A percentile compares a stretch with the other conserved stretches of the same genome.
These are phyloP conservation scores for Furculomyces boomerangus DNA, from an alignment of 371 early-diverging fungal genomes.

Conservation along the genomic window DNA sequence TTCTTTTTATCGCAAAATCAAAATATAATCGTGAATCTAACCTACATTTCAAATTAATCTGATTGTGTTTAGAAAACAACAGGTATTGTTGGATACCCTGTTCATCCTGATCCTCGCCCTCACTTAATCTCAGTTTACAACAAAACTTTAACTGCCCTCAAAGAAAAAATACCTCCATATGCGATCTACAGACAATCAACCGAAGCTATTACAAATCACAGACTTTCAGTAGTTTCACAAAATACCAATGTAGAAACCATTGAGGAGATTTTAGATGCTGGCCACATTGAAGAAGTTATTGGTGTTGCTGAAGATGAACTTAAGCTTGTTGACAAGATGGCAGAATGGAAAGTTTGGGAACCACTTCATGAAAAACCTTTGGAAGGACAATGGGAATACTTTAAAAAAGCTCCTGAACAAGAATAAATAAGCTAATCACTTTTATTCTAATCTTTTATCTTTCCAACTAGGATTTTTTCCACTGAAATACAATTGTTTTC, in stretches of 20 bases:
- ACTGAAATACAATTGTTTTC: too few relatives aligned
- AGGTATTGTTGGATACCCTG: slow-evolving; percentile 65
- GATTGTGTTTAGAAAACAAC: slow-evolving; percentile 56
- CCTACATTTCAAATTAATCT: too few relatives aligned
- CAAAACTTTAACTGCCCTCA: slow-evolving; percentile 42
- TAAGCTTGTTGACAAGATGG: slow-evolving; percentile 57
- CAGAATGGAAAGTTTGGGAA: slow-evolving; percentile 77
- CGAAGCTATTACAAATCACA: slow-evolving; percentile 53
- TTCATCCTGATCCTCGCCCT: slow-evolving; percentile 73
- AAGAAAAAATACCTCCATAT: slow-evolving; percentile 46
- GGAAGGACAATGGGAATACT: slow-evolving; percentile 70
- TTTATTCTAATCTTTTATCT: too few relatives aligned
- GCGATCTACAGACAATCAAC: slow-evolving; percentile 73
- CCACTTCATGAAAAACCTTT: slow-evolving; percentile 57
- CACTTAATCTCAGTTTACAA: slow-evolving; percentile 64
- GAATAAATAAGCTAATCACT: slow-evolving; percentile 9
- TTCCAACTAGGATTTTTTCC: too few relatives aligned
- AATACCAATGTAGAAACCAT: slow-evolving; percentile 51
- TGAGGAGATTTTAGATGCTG: slow-evolving; percentile 52
- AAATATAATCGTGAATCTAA: too few relatives aligned
- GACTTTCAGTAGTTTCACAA: slow-evolving; percentile 50
- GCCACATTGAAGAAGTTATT: slow-evolving; percentile 86
- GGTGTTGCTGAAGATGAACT: slow-evolving; percentile 73
- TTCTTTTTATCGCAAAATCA: too few relatives aligned
- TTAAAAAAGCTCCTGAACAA: slow-evolving; percentile 14